Evolutionary conservation across 345 rosid genomes (phyloP), one percentile per base, ranked within the genome.

Genomic region (Pistacia integerrima): DNA sequence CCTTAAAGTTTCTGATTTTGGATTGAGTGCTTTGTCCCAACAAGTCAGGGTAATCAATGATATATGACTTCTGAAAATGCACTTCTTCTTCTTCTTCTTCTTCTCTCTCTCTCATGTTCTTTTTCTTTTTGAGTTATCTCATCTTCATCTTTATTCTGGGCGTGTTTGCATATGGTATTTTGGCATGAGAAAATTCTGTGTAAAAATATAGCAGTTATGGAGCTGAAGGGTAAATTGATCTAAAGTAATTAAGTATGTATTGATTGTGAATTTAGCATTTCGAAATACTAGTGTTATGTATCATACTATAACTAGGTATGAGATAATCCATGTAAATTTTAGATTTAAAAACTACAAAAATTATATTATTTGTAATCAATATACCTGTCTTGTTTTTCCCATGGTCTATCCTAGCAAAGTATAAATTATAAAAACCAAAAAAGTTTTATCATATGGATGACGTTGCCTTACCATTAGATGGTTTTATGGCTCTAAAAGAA

Each of bases 1-100:
- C 87, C 99, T 95, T 67, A 95, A 92, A 87, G 90, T 95, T 77
- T 95, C 99, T 30, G 99, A 95, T 83, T 95, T 95, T 85, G 99
- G 99, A 80, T 81, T 95, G 83, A 95, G 98, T 88, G 99, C 99
- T 22, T 79, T 95, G 81, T 95, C 99, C 54, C 92, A 88, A 69
- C 98, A 95, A 95, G 91, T 95, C 86, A 87, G 92, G 99, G 98
- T 94, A 93, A 84, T 58, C 65, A 58, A 58, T 74, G 38, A 57
- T 69, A 11, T 52, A 48, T 52, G 58, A 48, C 68, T 74, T 74
- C 35, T 64, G 65, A 54, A 70, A 70, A 30, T 1, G 33, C 33
- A 30, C 73, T 57, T 62, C 22, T 18, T 54, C 57, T 48, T 20
- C 41, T 3, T 5, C 8, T 4, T 51, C 13, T 35, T 17, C 35